phyloP scores from a whole-genome alignment of 371 early-diverging fungal species.

The Actinomortierella wolfii region DNA sequence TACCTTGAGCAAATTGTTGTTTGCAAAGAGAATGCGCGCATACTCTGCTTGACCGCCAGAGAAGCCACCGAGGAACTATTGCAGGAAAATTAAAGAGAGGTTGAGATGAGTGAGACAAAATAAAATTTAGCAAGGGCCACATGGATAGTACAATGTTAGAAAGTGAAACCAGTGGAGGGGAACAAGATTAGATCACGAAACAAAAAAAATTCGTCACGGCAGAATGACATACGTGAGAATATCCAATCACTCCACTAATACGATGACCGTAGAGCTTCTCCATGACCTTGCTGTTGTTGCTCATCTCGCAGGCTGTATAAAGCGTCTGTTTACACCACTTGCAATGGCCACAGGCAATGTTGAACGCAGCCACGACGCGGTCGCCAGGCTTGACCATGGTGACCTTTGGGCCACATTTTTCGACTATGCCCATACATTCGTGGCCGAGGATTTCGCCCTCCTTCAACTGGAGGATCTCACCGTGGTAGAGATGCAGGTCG shows the following conservation, averaged over 20 bases:
- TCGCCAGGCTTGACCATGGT: constrained; percentile 54
- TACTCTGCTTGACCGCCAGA: constrained; percentile 65
- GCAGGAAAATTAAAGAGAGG: neutral
- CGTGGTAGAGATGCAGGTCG: constrained; percentile 63
- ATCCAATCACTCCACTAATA: constrained; percentile 59
- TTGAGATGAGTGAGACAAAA: constrained; percentile 11
- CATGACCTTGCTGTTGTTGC: constrained; percentile 59
- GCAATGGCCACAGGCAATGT: constrained; percentile 65
- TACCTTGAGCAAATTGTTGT: constrained; percentile 60
- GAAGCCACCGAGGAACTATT: constrained; percentile 44
- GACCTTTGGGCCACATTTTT: constrained; percentile 53
- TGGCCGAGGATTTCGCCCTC: constrained; percentile 62
- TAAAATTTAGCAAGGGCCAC: constrained; percentile 24
- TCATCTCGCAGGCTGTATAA: constrained; percentile 56
- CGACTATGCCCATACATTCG: constrained; percentile 61
- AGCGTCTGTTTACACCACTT: constrained; percentile 51
- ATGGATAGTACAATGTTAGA: neutral
- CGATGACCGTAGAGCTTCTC: constrained; percentile 62
- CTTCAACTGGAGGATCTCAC: constrained; percentile 58
- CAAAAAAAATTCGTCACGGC: too few relatives aligned
- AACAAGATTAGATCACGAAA: too few relatives aligned
- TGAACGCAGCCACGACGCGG: constrained; percentile 58
- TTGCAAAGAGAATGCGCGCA: constrained; percentile 60
- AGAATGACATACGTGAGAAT: constrained; percentile 51
- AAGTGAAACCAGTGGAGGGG: neutral